Evolutionary conservation across 2,329 filamentous ascomycete genomes (phyloP), one percentile per base, ranked within the genome.

Genomic region (Fragosphaeria purpurea): DNA sequence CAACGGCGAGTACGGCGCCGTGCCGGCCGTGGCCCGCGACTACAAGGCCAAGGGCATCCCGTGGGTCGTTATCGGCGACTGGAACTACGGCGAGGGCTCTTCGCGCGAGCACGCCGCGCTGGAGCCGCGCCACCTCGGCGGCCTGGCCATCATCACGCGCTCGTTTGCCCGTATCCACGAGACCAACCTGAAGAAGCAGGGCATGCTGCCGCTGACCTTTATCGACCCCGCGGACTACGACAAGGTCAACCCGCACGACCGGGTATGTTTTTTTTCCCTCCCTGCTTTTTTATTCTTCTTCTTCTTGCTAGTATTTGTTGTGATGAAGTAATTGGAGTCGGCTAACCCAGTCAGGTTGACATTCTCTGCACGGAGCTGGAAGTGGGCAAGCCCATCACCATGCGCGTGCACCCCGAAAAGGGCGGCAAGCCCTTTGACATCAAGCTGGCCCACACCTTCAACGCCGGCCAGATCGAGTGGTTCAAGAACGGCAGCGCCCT

Each of bases 161-260:
- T 88, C 82, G 58, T 98, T 98, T 68, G 93, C 93, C 65, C 93
- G 93, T 86, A 98, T 98, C 67, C 93, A 98, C 80, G 93, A 98
- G 80, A 98, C 93, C 77, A 98, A 98, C 82, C 75, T 98, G 77
- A 98, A 98, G 88, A 98, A 98, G 85, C 93, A 98, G 82, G 93
- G 93, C 74, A 96, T 98, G 91, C 86, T 98, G 74, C 93, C 93
- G 64, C 80, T 98, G 59, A 97, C 90, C 63, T 98, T 98, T 75
- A 73, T 82, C 52, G 83, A 97, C 67, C 91, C 91, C 51, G 91
- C 85, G 67, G 93, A 98, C 72, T 98, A 98, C 72, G 93, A 98
- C 70, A 95, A 88, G 81, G 90, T 98, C 70, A 82, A 85, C 67
- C 86, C 89, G 59, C 84, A 93, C 55, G 93, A 95, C 78, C 90